Percentiles rank a stretch among this genome's conserved stretches.
Evolutionary conservation across 2,329 filamentous ascomycete genomes (phyloP).

Genomic region (Aspergillus pseudotamarii): DNA sequence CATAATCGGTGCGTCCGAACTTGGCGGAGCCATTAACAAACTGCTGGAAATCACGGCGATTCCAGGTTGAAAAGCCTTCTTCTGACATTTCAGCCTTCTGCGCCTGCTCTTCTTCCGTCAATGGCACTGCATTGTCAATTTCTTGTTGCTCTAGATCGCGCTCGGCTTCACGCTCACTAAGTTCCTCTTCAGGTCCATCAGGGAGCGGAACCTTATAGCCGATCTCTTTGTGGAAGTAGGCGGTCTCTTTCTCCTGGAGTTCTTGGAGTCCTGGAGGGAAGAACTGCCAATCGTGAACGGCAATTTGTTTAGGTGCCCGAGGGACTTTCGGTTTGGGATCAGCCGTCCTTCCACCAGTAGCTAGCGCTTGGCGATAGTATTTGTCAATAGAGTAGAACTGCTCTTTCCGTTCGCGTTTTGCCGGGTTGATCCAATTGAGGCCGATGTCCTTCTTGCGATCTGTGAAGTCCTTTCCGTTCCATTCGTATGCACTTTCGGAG

Average conservation of each 20-base stretch:
- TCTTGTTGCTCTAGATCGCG: conserved; percentile 85
- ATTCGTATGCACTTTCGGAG: conserved; percentile 96
- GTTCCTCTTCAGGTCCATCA: conserved; percentile 84
- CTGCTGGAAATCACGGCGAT: conserved; percentile 95
- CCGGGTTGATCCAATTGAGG: conserved; percentile 95
- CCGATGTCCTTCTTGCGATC: conserved; percentile 90
- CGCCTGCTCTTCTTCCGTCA: conserved; percentile 86
- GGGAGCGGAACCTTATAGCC: conserved; percentile 89
- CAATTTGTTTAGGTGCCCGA: conserved; percentile 89
- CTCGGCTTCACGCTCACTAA: conserved; percentile 84
- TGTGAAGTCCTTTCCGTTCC: conserved; percentile 97
- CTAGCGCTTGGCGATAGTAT: conserved; percentile 91
- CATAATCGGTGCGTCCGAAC: conserved; percentile 84
- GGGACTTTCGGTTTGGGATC: conserved; percentile 93
- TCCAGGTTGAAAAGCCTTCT: conserved; percentile 92
- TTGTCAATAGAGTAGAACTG: conserved; percentile 98
- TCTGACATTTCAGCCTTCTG: conserved; percentile 81
- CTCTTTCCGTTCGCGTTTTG: conserved; percentile 97
- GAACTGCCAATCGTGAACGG: conserved; percentile 96
- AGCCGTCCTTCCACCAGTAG: conserved; percentile 74
- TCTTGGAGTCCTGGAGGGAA: conserved; percentile 83
- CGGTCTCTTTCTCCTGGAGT: conserved; percentile 94
- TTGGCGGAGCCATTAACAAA: conserved; percentile 95
- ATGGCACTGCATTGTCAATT: conserved; percentile 85
- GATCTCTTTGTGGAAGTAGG: conserved; percentile 94